phyloP scores from a whole-genome alignment of 768 basidiomycete genomes.

The Hypholoma fasciculare region DNA sequence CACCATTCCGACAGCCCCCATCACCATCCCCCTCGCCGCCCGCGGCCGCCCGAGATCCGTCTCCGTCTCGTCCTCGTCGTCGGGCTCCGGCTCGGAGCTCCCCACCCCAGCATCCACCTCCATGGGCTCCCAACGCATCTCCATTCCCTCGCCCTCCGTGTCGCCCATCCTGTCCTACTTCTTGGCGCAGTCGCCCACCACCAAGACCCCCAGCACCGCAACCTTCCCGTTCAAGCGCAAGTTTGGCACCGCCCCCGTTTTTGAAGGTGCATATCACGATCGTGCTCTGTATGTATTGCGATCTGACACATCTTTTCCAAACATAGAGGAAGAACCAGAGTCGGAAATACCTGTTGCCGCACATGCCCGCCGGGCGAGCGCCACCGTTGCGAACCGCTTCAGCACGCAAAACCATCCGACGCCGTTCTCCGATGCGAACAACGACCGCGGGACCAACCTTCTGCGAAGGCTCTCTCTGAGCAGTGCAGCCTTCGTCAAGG shows the following conservation, averaged over 20 bases:
- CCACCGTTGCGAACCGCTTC: constrained; percentile 54
- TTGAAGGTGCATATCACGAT: constrained; percentile 51
- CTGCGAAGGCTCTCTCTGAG: constrained; percentile 77
- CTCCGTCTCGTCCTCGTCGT: constrained; percentile 63
- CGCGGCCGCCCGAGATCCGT: constrained; percentile 55
- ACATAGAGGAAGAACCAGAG: constrained; percentile 37
- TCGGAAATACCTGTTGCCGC: constrained; percentile 40
- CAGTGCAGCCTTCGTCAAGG: constrained; percentile 53
- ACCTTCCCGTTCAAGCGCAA: constrained; percentile 66
- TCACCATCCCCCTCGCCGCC: constrained; percentile 60
- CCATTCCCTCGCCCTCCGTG: constrained; percentile 55
- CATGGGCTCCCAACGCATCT: constrained; percentile 39
- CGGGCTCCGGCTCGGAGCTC: constrained; percentile 52
- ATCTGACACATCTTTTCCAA: constrained; percentile 7
- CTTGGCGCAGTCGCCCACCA: constrained; percentile 61
- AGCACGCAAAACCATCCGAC: constrained; percentile 38
- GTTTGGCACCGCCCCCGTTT: constrained; percentile 53
- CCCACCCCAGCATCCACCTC: constrained; percentile 53
- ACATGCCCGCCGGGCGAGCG: constrained; percentile 65
- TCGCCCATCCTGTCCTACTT: constrained; percentile 77
- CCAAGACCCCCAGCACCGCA: constrained; percentile 35
- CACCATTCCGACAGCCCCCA: constrained; percentile 57
- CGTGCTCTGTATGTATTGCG: neutral
- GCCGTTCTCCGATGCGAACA: constrained; percentile 39
- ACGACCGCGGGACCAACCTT: constrained; percentile 70